These are phyloP conservation scores for Lichtheimia ornata DNA, from an alignment of 371 early-diverging fungal genomes.

Conservation along the genomic window DNA sequence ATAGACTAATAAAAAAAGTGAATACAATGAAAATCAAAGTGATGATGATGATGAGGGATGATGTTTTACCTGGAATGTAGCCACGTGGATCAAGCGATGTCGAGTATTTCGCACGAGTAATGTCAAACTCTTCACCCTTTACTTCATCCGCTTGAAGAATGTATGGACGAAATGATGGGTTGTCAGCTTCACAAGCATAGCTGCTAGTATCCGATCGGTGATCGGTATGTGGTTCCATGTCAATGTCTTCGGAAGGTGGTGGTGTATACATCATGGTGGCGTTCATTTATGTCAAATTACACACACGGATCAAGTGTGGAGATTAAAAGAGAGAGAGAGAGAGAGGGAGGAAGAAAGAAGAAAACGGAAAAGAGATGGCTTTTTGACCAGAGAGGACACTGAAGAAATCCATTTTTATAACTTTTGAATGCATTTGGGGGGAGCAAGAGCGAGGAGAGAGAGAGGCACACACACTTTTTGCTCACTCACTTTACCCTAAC, in stretches of 20 bases:
- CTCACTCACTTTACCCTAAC: conserved; percentile 9
- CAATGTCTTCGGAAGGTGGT: not conserved
- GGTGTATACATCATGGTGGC: not conserved
- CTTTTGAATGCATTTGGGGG: conserved; percentile 4
- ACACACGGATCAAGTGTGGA: conserved; percentile 4
- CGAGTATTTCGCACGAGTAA: conserved; percentile 46
- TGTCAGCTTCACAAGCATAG: conserved; percentile 8
- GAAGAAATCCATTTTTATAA: conserved; percentile 8
- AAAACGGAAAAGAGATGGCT: conserved; percentile 8
- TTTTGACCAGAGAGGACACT: not conserved
- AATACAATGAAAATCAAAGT: conserved; percentile 1
- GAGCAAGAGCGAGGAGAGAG: conserved; percentile 17
- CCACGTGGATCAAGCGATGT: conserved; percentile 69
- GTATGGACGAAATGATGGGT: conserved; percentile 10
- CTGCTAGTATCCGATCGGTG: not conserved
- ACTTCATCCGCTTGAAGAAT: conserved; percentile 4
- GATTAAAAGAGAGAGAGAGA: conserved; percentile 8
- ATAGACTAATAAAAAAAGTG: conserved; percentile 42
- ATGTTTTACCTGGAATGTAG: conserved; percentile 62
- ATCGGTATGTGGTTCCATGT: conserved; percentile 4
- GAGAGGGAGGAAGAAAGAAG: conserved; percentile 8
- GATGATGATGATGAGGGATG: not conserved
- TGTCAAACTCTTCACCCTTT: conserved; percentile 5
- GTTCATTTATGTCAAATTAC: not conserved
- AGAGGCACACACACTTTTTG: not conserved